phyloP scores from a whole-genome alignment of 768 basidiomycete genomes.

The Pulveroboletus ravenelii region DNA sequence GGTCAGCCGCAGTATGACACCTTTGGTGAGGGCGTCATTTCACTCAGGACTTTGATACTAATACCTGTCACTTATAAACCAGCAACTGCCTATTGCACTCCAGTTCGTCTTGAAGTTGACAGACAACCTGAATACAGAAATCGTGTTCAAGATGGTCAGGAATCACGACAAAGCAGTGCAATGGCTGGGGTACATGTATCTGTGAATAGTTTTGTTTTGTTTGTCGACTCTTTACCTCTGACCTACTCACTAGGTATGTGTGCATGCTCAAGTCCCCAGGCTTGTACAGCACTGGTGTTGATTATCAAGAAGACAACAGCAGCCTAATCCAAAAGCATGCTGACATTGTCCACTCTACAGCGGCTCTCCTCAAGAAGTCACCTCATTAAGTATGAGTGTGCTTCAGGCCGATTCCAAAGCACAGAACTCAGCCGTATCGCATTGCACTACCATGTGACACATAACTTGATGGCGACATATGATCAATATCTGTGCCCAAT shows the following conservation, averaged over 20 bases:
- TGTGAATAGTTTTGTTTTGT: conserved; percentile 47
- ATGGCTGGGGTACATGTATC: conserved; percentile 93
- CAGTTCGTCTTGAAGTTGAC: conserved; percentile 91
- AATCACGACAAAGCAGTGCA: conserved; percentile 97
- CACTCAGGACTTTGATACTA: conserved; percentile 95
- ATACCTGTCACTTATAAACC: conserved; percentile 93
- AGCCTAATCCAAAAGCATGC: conserved; percentile 87
- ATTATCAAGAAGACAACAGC: conserved; percentile 85
- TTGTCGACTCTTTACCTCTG: conserved; percentile 2
- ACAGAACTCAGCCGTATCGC: conserved; percentile 94
- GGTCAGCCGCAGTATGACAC: conserved; percentile 98
- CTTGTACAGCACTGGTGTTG: conserved; percentile 81
- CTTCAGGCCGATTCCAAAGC: conserved; percentile 82
- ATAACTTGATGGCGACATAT: conserved; percentile 94
- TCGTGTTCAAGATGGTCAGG: conserved; percentile 90
- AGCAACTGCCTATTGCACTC: conserved; percentile 95
- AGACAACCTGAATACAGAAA: conserved; percentile 96
- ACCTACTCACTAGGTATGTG: conserved; percentile 59
- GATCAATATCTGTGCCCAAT: conserved; percentile 88
- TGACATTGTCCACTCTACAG: conserved; percentile 91
- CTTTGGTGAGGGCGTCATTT: conserved; percentile 92
- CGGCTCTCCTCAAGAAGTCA: conserved; percentile 91
- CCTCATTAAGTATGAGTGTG: conserved; percentile 89
- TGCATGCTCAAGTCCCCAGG: conserved; percentile 90
- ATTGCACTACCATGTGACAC: conserved; percentile 92